Conservation (phyloP, 805 yeast genomes). For the Myxozyma geophila region DNA sequence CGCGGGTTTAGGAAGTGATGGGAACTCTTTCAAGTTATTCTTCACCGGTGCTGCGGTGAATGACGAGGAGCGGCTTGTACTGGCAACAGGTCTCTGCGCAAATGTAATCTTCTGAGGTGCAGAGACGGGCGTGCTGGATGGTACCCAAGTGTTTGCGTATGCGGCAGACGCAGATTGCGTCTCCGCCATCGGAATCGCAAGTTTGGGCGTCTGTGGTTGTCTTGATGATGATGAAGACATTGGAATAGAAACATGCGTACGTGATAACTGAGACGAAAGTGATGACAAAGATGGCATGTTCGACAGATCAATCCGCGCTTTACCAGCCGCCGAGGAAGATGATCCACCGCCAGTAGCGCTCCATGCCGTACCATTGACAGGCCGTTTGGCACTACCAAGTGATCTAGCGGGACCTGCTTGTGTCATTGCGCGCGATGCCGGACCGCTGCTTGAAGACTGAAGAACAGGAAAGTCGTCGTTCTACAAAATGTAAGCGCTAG, state of each 20-base stretch:
- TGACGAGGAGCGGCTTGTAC: constrained; percentile 3
- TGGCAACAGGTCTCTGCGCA: constrained; percentile 13
- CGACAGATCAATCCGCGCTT: constrained; percentile 5
- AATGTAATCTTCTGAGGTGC: constrained; percentile 24
- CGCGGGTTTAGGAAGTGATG: constrained; percentile 27
- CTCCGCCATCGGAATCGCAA: constrained; percentile 24
- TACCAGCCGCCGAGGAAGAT: constrained; percentile 6
- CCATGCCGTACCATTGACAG: constrained; percentile 14
- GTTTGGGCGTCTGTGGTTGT: constrained; percentile 15
- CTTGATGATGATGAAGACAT: constrained; percentile 16
- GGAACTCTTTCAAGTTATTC: constrained; percentile 31
- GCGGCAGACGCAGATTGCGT: constrained; percentile 19
- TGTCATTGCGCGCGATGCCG: constrained; percentile 1
- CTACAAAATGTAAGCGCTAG: background rate
- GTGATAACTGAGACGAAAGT: background rate
- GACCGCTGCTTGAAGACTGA: constrained; percentile 1
- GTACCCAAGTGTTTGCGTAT: constrained; percentile 26
- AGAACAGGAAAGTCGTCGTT: constrained; percentile 27
- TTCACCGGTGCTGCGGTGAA: background rate
- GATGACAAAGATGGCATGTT: constrained; percentile 19
- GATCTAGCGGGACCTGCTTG: background rate
- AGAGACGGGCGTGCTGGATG: constrained; percentile 15
- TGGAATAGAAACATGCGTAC: constrained; percentile 8
- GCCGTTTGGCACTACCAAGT: constrained; percentile 2
- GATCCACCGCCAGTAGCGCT: constrained; percentile 2